Evolutionary conservation across 306 rosid species (phyloP).

Genomic region (Hippophae rhamnoides): DNA sequence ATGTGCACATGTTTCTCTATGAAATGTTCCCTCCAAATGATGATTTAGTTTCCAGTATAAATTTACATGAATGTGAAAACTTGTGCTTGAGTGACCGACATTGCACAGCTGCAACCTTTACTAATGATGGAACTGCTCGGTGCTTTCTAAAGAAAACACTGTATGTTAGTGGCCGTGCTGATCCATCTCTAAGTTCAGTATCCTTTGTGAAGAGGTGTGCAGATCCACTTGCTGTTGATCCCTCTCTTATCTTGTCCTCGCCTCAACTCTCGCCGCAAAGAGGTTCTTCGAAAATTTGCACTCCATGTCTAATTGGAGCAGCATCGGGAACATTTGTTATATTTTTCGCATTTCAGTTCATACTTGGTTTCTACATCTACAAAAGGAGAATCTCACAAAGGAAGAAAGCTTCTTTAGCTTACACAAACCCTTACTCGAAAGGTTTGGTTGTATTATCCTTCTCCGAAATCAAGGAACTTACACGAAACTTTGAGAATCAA

Average conservation of each 20-base stretch:
- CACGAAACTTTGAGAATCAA: slow-evolving; percentile 42
- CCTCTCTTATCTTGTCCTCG: slow-evolving; percentile 19
- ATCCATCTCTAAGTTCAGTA: slow-evolving; percentile 47
- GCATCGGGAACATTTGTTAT: slow-evolving; percentile 43
- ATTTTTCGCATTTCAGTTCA: slow-evolving; percentile 44
- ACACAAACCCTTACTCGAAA: slow-evolving; percentile 32
- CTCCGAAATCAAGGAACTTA: slow-evolving; percentile 51
- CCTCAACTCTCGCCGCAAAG: slow-evolving; percentile 12
- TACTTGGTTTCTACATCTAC: slow-evolving; percentile 39
- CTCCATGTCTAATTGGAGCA: slow-evolving; percentile 53
- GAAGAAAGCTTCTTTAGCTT: slow-evolving; percentile 29
- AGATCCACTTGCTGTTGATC: slow-evolving; percentile 63
- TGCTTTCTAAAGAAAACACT: slow-evolving; percentile 48
- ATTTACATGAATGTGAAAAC: slow-evolving; percentile 44
- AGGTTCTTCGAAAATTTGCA: slow-evolving; percentile 28
- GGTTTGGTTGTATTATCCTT: slow-evolving; percentile 46
- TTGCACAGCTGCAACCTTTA: slow-evolving; percentile 58
- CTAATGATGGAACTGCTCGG: slow-evolving; percentile 53
- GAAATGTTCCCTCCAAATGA: slow-evolving; percentile 57
- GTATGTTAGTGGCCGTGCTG: slow-evolving; percentile 53
- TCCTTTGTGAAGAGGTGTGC: slow-evolving; percentile 64
- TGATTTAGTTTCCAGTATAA: slow-evolving; percentile 30
- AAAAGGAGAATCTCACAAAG: slow-evolving; percentile 27
- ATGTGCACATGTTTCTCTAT: slow-evolving; percentile 36
- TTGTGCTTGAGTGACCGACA: slow-evolving; percentile 43